Evolutionary conservation across 441 rosid species (phyloP).

Genomic region (Populus hybrid): DNA sequence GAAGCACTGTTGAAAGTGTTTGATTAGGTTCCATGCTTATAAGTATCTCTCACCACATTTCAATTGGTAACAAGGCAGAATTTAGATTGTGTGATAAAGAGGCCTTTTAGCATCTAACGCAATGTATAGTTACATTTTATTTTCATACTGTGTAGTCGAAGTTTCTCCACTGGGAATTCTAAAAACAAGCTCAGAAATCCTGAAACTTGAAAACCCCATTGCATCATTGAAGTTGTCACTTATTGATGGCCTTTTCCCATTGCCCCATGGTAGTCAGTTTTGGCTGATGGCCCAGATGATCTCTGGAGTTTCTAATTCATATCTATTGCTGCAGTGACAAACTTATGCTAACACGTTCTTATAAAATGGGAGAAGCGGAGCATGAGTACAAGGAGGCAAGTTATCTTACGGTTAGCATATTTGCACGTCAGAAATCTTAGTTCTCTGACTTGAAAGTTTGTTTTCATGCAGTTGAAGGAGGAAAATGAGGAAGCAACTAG

Average conservation of each 20-base stretch:
- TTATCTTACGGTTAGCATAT: neutral
- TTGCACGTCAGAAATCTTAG: neutral
- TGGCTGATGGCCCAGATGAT: neutral
- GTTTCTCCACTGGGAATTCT: neutral
- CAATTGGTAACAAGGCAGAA: neutral
- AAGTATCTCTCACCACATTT: neutral
- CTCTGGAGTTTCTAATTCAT: neutral
- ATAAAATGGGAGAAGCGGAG: slow-evolving; percentile 89
- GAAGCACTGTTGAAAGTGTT: neutral
- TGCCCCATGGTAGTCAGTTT: neutral
- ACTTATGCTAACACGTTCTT: slow-evolving; percentile 87
- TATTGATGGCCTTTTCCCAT: neutral
- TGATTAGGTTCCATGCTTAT: neutral
- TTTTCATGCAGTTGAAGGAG: slow-evolving; percentile 65
- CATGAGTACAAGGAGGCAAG: slow-evolving; percentile 78
- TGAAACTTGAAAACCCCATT: neutral
- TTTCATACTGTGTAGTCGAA: neutral
- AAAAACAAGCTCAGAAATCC: neutral
- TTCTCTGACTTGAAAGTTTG: slow-evolving; percentile 6
- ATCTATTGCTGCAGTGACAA: slow-evolving; percentile 60
- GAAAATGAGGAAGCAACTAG: slow-evolving; percentile 78
- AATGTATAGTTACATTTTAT: neutral
- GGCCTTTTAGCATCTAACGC: neutral
- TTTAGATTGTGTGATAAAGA: neutral
- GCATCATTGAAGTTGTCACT: neutral